Base-by-base conservation (phyloP, 768 basidiomycete genomes). In the Leucosporidium scottii region DNA sequence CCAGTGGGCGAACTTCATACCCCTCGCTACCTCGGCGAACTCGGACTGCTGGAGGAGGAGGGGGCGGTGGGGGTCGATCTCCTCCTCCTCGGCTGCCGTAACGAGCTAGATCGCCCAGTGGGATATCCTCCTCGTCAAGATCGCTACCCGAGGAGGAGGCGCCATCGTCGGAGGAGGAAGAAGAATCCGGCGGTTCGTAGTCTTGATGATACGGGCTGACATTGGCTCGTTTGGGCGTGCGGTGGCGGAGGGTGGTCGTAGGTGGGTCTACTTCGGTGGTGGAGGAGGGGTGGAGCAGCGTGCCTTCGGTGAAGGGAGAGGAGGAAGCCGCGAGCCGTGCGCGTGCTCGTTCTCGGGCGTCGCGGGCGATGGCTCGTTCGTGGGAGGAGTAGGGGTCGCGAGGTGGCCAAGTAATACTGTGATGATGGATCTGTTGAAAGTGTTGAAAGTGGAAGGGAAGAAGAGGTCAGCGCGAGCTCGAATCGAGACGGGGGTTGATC, bases 381-480 rank as follows among this genome's bases (percentile, higher is more conserved):
- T 51, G 62, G 18, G 48, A 27, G n/a, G 8, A 30, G 62, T 61
- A 61, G n/a, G 59, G 61, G 63, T 76, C 74, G 18, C 70, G 69
- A 1, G 75, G 75, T 4, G 75, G 75, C 75, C 75, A 76, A n/a
- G 53, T 36, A 6, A 48, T 66, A 65, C 30, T 74, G 73, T 15
- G 64, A 66, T 15, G 34, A 30, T 8, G 51, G 50, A 49, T 55
- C 73, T 74, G 61, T n/a, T 3, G 27, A 8, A 25, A 25, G 13
- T n/a, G n/a, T n/a, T n/a, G n/a, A n/a, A 30, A 18, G 13, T 18
- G 4, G 47, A 15, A n/a, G 44, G 17, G 27, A 8, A 48, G 15
- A 1, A 39, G 17, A n/a, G 1, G 21, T 21, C 30, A 30, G 55
- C 10, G 2, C 4, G 31, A 21, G 17, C 27, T 54, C 25, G 18